Base-by-base conservation (phyloP, 2,329 filamentous ascomycete species). In the Ophiostoma australiae region DNA sequence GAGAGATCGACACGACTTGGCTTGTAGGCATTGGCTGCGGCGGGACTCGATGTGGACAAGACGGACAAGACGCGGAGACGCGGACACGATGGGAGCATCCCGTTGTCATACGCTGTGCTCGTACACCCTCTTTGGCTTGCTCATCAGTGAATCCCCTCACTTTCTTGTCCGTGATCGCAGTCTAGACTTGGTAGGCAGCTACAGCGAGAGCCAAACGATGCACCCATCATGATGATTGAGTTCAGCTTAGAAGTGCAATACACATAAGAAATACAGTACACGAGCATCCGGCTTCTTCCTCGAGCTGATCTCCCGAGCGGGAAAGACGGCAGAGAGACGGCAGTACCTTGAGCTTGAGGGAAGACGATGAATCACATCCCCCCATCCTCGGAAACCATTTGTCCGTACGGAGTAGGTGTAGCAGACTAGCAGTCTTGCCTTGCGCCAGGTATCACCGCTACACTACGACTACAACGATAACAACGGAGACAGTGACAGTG, bases 111-210 rank as follows among this genome's bases (percentile, higher is more conserved):
- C 23, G n/a, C 52, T 35, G 27, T 61, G 58, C 27, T 63, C 55
- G 58, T 31, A 63, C 58, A 63, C 58, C 58, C 58, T 33, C 58
- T 58, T 55, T 11, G 20, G 44, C n/a, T 23, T 52, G 11, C n/a
- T 27, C 11, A 15, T 27, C 23, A 4, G 10, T 11, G 48, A 8
- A 31, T 58, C 52, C 52, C 52, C 52, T 58, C 52, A 58, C 52
- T 58, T 48, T 11, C n/a, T 10, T 58, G 52, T 58, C 52, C 52
- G 52, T 58, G 23, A 58, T 58, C 52, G 52, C 52, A 58, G 52
- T 58, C 52, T 58, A 27, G 48, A 52, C n/a, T 58, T 48, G 44
- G 44, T 17, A 48, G 44, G 5, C 17, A 31, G 44, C 44, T 17
- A n/a, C 44, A 48, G 27, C 27, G 44, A n/a, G n/a, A 27, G 48